Evolutionary conservation across 345 rosid species (phyloP).

Genomic region (Populus ilicifolia): DNA sequence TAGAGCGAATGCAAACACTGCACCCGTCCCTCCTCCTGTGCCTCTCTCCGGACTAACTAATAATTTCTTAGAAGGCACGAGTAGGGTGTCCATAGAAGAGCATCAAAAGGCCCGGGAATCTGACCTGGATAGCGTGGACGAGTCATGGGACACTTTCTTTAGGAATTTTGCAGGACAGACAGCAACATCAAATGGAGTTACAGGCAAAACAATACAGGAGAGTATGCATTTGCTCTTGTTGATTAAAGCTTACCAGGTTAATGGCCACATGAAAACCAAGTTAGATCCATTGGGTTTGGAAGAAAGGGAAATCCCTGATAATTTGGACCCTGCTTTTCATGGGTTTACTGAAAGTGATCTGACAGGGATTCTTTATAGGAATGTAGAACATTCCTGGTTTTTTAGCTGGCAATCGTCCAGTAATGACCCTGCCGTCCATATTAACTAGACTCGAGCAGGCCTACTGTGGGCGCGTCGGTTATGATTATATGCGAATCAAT

Average conservation of each 20-base stretch:
- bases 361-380: slow-evolving; percentile 74
- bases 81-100: slow-evolving; percentile 74
- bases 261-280: slow-evolving; percentile 80
- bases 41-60: slow-evolving; percentile 70
- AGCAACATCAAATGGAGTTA: slow-evolving; percentile 56
- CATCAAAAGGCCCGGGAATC: slow-evolving; percentile 74
- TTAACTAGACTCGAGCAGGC: slow-evolving; percentile 75
- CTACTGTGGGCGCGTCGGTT: slow-evolving; percentile 75
- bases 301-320: slow-evolving; percentile 64
- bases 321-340: slow-evolving; percentile 56
- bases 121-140: slow-evolving; percentile 68
- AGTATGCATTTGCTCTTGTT: slow-evolving; percentile 73
- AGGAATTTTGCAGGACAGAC: slow-evolving; percentile 76
- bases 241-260: slow-evolving; percentile 80
- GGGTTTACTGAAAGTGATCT: slow-evolving; percentile 65
- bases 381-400: slow-evolving; percentile 77
- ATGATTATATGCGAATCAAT: slow-evolving; percentile 73
- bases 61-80: slow-evolving; percentile 69
- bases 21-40: slow-evolving; percentile 65
- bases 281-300: slow-evolving; percentile 68
- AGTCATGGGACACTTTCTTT: slow-evolving; percentile 79
- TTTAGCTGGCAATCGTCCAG: slow-evolving; percentile 76
- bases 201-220: slow-evolving; percentile 81
- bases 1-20: slow-evolving; percentile 51
- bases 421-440: slow-evolving; percentile 67